Evolutionary conservation across 768 basidiomycete species (phyloP).

Genomic region (Agrocybe chaxingu): DNA sequence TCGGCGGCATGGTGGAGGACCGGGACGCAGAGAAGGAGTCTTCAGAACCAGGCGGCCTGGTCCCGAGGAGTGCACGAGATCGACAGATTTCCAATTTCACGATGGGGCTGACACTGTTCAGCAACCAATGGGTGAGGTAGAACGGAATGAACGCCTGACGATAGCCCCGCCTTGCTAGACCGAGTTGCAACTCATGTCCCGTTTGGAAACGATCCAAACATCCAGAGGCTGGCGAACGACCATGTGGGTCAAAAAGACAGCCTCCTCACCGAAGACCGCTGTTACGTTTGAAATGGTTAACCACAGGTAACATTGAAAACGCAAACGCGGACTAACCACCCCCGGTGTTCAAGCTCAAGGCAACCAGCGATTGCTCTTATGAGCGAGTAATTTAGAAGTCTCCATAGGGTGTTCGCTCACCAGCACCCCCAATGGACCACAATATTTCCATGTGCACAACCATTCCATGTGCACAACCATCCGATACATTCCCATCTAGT

Average conservation of each 20-base stretch:
- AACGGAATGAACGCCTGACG: background rate
- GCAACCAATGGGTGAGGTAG: constrained; percentile 1
- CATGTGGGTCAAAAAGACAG: background rate
- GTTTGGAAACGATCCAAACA: background rate
- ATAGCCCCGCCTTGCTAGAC: background rate
- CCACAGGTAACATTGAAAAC: too few species aligned
- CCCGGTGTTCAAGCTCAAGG: constrained; percentile 6
- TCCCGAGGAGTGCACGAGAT: constrained; percentile 11
- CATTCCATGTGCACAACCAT: too few species aligned
- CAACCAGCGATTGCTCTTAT: constrained; percentile 4
- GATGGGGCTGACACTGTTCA: constrained; percentile 6
- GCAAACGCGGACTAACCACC: too few species aligned
- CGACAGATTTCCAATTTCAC: constrained; percentile 4
- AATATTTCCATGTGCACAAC: too few species aligned
- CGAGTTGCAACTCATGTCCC: background rate
- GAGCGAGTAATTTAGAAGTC: background rate
- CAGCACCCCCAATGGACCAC: too few species aligned
- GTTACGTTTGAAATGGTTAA: too few species aligned
- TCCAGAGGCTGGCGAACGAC: background rate
- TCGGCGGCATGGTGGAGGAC: background rate
- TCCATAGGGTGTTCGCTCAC: too few species aligned
- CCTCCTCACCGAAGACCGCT: too few species aligned
- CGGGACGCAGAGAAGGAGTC: background rate
- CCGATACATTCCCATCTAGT: too few species aligned
- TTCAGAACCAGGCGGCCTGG: constrained; percentile 9